These are phyloP conservation scores for Ceratonia siliqua DNA, from an alignment of 306 rosid species.

Conservation along the genomic window DNA sequence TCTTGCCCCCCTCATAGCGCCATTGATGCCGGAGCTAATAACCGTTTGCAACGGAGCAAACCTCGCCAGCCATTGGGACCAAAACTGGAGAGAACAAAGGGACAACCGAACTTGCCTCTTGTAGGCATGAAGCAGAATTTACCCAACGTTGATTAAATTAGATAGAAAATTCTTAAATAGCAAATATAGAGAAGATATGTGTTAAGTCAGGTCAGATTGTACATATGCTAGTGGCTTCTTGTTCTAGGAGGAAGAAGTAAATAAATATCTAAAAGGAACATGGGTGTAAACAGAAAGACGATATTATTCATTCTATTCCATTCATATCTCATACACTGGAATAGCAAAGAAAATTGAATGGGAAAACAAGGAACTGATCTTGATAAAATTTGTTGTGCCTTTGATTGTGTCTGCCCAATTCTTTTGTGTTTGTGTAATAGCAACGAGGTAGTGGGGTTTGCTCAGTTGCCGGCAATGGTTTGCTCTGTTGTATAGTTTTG, in stretches of 20 bases:
- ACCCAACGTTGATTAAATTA: constrained; percentile 12
- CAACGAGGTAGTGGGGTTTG: too few species aligned
- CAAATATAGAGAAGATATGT: background rate
- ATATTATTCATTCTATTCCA: background rate
- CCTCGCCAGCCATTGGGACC: constrained; percentile 92
- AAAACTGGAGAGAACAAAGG: constrained; percentile 96
- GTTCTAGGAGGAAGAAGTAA: background rate
- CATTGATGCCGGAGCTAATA: too few species aligned
- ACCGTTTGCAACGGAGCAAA: too few species aligned
- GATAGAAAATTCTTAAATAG: background rate
- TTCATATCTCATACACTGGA: background rate
- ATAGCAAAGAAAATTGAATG: background rate
- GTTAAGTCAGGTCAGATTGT: background rate
- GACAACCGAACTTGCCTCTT: constrained; percentile 92
- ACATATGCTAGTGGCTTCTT: background rate
- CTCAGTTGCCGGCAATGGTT: too few species aligned
- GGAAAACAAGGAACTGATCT: background rate
- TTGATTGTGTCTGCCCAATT: too few species aligned
- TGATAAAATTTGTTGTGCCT: background rate
- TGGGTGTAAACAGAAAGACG: background rate
- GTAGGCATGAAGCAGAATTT: constrained; percentile 32
- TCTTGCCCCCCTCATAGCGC: too few species aligned
- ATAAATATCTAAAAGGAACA: background rate
- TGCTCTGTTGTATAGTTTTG: too few species aligned
- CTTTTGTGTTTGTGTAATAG: too few species aligned